Evolutionary conservation across 2,329 filamentous ascomycete genomes (phyloP), one percentile per base, ranked within the genome.

Genomic region (Trichoderma koningii): DNA sequence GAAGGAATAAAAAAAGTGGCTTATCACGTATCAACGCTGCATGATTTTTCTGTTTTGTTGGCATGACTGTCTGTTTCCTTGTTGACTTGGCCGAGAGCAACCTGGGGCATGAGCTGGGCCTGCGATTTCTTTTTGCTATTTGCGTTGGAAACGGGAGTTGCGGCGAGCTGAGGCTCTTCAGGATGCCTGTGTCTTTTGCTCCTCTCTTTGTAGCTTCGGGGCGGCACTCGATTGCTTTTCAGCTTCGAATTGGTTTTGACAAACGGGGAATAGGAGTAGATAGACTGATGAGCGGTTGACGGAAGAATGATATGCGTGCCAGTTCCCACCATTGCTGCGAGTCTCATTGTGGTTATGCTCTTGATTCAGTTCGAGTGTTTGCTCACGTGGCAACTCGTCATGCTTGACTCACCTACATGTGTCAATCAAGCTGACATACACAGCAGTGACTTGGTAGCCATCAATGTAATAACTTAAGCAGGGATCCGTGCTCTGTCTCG

Each of bases 121-220:
- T 59, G 28, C 55, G 44, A 45, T 41, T 23, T 55, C 28, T 21
- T 47, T 61, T 34, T 44, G 53, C 48, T 53, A 21, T 42, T 44
- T 55, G 21, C 42, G 41, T 55, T 65, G 63, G 63, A 65, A 53
- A 65, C 42, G 63, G 55, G 55, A 55, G 56, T 65, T 65, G 42
- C 45, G 47, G 45, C n/a, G 41, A 53, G 38, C 45, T 38, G 34
- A 47, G 34, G 34, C 38, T 23, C 21, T 23, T 23, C 21, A 23
- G 38, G 48, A 23, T 51, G 14, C 44, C 23, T 34, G 42, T 47
- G 55, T 41, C 34, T 21, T 23, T 19, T 41, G 50, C 10, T 26
- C 50, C 30, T 53, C 34, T 21, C 23, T 50, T 30, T 61, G 30
- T 55, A 41, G 44, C 51, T 56, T 51, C 45, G 52, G 42, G 64